Conservation (phyloP, 2,329 filamentous ascomycete species). For the Parafenestella ontariensis region DNA sequence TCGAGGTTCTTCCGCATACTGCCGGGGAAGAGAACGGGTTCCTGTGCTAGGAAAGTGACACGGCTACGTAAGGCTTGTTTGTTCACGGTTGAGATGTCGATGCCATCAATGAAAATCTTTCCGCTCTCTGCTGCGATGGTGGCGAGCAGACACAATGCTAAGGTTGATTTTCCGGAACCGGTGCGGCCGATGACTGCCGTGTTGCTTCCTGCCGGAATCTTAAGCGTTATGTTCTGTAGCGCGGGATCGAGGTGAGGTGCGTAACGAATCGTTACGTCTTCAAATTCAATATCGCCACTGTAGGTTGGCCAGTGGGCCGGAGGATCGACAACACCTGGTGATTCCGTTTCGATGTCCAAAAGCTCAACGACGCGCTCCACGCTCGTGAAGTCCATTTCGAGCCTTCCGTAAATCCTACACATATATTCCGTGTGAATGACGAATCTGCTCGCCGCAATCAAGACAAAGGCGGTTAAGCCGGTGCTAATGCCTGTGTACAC, state of each 20-base stretch:
- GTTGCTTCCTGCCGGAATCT: slow-evolving; percentile 77
- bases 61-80: slow-evolving; percentile 66
- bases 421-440: slow-evolving; percentile 74
- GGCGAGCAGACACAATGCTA: slow-evolving; percentile 67
- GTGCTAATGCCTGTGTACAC: slow-evolving; percentile 77
- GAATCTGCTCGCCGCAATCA: slow-evolving; percentile 72
- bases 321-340: slow-evolving; percentile 69
- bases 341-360: slow-evolving; percentile 78
- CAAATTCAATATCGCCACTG: slow-evolving; percentile 75
- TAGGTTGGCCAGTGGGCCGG: slow-evolving; percentile 79
- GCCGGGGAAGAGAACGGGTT: slow-evolving; percentile 70
- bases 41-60: slow-evolving; percentile 72
- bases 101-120: slow-evolving; percentile 64
- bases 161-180: slow-evolving; percentile 78
- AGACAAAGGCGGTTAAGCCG: slow-evolving; percentile 82
- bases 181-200: slow-evolving; percentile 83
- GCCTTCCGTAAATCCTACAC: slow-evolving; percentile 79
- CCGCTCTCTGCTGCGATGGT: slow-evolving; percentile 61
- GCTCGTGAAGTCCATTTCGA: slow-evolving; percentile 92
- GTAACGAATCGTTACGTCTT: slow-evolving; percentile 79
- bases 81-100: slow-evolving; percentile 66
- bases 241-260: slow-evolving; percentile 79
- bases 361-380: slow-evolving; percentile 87
- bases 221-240: slow-evolving; percentile 71
- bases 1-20: slow-evolving; percentile 69